Evolutionary conservation across 495 filamentous ascomycete genomes (phyloP), one percentile per base, ranked within the genome.

Genomic region (Collariella sp.): DNA sequence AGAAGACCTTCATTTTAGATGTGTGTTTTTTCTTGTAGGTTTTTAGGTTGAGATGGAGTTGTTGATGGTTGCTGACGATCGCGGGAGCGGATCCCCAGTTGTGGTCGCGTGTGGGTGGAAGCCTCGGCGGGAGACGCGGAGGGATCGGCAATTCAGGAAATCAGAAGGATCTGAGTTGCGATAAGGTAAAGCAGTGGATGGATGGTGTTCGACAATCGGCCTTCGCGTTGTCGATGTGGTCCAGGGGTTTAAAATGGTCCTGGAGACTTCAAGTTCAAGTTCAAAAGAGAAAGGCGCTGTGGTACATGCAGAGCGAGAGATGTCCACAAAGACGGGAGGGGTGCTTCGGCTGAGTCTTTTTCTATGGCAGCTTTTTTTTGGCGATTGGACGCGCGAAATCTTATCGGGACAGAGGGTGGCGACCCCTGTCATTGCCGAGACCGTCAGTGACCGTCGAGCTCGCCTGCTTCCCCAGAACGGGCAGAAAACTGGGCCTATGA

Each of bases 1-100:
- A 85, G 67, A 96, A 98, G 66, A 98, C 86, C 78, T 91, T 95
- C 93, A 98, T 68, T 72, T 18, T n/a, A 29, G 12, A 29, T 7
- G 3, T 50, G 24, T 26, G 31, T 29, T 16, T 51, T 43, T 26
- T 26, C 57, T 46, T 54, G 39, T 20, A 41, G 43, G 11, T 34
- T 29, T 15, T 51, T 16, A 12, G 39, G 39, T 36, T 23, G 42
- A 10, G 39, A 42, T 19, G 29, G 20, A 24, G 24, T 38, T 43
- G 16, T 46, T 19, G 29, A 22, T n/a, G 55, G 42, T 46, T 20
- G 35, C 34, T 16, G 39, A 16, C 26, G 51, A 35, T 29, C 42
- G 26, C 5, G 41, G 34, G 47, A 31, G 53, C 57, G 60, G 41
- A 55, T 57, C 50, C 60, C 60, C 57, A 57, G 50, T 55, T 53